Conservation (phyloP, 805 yeast genomes). For the Cyberlindnera lachancei region DNA sequence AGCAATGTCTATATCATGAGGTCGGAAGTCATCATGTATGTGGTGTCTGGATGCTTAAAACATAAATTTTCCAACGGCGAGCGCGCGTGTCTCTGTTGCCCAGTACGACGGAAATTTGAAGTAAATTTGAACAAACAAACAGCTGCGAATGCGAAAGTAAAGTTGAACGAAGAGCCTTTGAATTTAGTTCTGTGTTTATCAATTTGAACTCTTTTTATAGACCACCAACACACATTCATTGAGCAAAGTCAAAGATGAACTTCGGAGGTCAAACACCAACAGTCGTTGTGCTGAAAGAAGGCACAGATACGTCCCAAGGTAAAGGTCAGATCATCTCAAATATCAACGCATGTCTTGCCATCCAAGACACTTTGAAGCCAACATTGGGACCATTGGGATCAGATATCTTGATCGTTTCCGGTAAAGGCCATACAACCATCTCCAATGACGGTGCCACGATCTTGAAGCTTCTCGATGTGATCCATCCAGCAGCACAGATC, state of each 20-base stretch:
- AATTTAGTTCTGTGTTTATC: too few relatives aligned
- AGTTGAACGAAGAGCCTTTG: not conserved
- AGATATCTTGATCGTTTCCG: conserved; percentile 82
- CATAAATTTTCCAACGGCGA: too few relatives aligned
- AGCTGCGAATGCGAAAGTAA: too few relatives aligned
- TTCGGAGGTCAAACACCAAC: conserved; percentile 94
- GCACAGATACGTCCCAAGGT: conserved; percentile 96
- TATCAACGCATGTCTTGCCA: conserved; percentile 94
- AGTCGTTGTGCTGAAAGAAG: conserved; percentile 96
- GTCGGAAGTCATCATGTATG: too few relatives aligned
- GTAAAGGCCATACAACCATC: conserved; percentile 82
- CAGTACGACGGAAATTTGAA: too few relatives aligned
- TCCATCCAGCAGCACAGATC: conserved; percentile 97
- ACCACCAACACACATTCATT: not conserved
- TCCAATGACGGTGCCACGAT: conserved; percentile 99
- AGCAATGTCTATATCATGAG: too few relatives aligned
- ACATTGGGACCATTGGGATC: conserved; percentile 97
- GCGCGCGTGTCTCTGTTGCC: too few relatives aligned
- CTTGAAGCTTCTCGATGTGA: conserved; percentile 83
- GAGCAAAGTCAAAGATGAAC: conserved; percentile 44
- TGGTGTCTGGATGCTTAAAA: too few relatives aligned
- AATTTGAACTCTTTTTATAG: too few relatives aligned
- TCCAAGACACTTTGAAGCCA: conserved; percentile 90
- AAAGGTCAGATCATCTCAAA: conserved; percentile 91
- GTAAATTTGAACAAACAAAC: too few relatives aligned